Conservation (phyloP, 495 filamentous ascomycete species). For the Pyrenula massariospora region DNA sequence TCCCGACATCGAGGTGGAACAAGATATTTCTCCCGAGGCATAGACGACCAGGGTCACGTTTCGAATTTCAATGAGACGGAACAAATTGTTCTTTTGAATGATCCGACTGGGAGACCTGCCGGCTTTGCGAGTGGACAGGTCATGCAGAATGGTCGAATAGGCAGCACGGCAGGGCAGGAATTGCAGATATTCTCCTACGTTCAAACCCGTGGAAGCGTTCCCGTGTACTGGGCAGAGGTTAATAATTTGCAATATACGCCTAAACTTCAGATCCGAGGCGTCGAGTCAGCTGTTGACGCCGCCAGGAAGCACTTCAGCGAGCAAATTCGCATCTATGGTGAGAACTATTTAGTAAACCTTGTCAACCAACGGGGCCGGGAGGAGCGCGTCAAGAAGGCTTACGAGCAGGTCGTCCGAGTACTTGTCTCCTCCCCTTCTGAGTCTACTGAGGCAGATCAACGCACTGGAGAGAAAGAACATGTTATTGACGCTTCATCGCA, state of each 20-base stretch:
- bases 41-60: conserved; percentile 87
- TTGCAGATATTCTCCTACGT: conserved; percentile 87
- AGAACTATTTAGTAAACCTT: conserved; percentile 92
- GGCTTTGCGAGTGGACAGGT: conserved; percentile 70
- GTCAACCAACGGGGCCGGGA: conserved; percentile 93
- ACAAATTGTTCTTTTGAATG: conserved; percentile 79
- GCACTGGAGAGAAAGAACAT: conserved; percentile 69
- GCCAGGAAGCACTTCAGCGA: conserved; percentile 81
- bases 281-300: conserved; percentile 69
- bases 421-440: conserved; percentile 61
- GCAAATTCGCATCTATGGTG: conserved; percentile 84
- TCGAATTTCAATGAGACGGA: conserved; percentile 98
- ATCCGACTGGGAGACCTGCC: conserved; percentile 56
- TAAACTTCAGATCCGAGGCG: conserved; percentile 71
- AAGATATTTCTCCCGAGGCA: conserved; percentile 83
- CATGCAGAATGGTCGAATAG: conserved; percentile 57
- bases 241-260: conserved; percentile 85
- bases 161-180: conserved; percentile 48
- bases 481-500: conserved; percentile 52
- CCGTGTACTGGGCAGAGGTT: conserved; percentile 89
- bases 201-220: conserved; percentile 89
- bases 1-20: conserved; percentile 82
- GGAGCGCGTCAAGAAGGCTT: conserved; percentile 74
- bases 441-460: conserved; percentile 38
- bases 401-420: conserved; percentile 71